Evolutionary conservation across 495 filamentous ascomycete species (phyloP).

Genomic region (Ramalina intermedia): DNA sequence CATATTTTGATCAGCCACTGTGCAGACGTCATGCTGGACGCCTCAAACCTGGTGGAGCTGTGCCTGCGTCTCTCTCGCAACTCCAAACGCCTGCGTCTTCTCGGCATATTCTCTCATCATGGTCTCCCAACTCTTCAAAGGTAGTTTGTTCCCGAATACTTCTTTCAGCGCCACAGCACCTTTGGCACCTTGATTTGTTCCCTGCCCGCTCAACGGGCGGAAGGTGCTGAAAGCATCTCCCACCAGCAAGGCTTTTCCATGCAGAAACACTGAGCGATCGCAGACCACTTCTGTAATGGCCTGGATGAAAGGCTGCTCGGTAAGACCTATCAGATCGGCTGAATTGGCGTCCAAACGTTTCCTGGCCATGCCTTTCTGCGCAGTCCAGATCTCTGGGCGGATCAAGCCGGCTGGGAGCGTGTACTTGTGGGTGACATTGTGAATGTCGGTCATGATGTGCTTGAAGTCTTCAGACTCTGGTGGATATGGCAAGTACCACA

Average conservation of each 20-base stretch:
- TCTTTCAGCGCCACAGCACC: slow-evolving; percentile 26
- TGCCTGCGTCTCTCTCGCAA: no score
- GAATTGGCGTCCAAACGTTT: slow-evolving; percentile 35
- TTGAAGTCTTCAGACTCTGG: slow-evolving; percentile 29
- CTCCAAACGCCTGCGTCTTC: no score
- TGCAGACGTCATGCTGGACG: no score
- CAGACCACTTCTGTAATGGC: slow-evolving; percentile 38
- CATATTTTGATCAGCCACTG: no score
- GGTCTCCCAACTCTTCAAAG: neutral
- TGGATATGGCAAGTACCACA: slow-evolving; percentile 43
- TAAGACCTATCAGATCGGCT: slow-evolving; percentile 34
- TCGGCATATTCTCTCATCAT: neutral
- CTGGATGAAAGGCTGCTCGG: slow-evolving; percentile 37
- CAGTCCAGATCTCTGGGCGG: slow-evolving; percentile 25
- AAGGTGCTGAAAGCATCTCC: slow-evolving; percentile 44
- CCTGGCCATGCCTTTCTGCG: slow-evolving; percentile 27
- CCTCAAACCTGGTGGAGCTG: no score
- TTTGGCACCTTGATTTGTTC: slow-evolving; percentile 35
- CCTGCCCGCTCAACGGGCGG: slow-evolving; percentile 39
- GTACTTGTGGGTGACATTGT: slow-evolving; percentile 29
- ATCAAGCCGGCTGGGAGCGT: slow-evolving; percentile 37
- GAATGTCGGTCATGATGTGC: slow-evolving; percentile 37
- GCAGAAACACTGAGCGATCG: slow-evolving; percentile 28
- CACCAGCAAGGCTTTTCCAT: slow-evolving; percentile 36
- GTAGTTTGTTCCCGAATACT: neutral